Base-by-base conservation (phyloP, 495 filamentous ascomycete species). In the Aspergillus bertholletiae region DNA sequence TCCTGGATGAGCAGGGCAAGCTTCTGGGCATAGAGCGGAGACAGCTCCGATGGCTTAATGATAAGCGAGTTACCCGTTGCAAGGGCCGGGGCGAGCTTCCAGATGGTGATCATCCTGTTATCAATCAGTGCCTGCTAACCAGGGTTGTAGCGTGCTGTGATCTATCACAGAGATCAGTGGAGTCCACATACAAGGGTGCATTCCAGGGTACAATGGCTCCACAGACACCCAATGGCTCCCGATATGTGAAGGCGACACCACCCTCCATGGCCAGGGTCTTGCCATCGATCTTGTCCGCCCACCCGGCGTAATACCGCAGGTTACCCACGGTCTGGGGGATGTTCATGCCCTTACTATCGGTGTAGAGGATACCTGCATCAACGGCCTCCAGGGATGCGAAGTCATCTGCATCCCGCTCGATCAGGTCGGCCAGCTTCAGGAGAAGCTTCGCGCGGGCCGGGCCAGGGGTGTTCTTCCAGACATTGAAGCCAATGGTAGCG, bases 41-140 rank as follows among this genome's bases (percentile, higher is more conserved):
- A 90, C 53, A 89, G 83, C 73, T 97, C 93, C 0, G 93, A 95
- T 8, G 91, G 85, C 74, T 97, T 97, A 55, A 97, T 74, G 61
- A 97, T 85, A 49, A 96, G 72, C 2, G 73, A 74, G 62, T 85
- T 85, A 0, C 84, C 84, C 0, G 78, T 74, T 0, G 77, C 78
- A 1, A 86, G 60, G 0, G 82, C 80, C 0, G 82, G 79, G 5
- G 77, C 83, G 6, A 83, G 57, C 55, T 85, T 85, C 70, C 70
- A 73, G 22, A 67, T 65, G 0, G 88, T 87, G 6, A 90, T 89
- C 88, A 95, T 95, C 71, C 79, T 48, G 68, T n/a, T 37, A 15
- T 4, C 18, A 8, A 12, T 43, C 9, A 43, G 85, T n/a, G n/a
- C n/a, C n/a, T n/a, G n/a, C n/a, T n/a, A n/a, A n/a, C n/a, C n/a